Evolutionary conservation across 768 basidiomycete species (phyloP), one percentile per base, ranked within the genome.

Genomic region (Austroboletus eburneus): DNA sequence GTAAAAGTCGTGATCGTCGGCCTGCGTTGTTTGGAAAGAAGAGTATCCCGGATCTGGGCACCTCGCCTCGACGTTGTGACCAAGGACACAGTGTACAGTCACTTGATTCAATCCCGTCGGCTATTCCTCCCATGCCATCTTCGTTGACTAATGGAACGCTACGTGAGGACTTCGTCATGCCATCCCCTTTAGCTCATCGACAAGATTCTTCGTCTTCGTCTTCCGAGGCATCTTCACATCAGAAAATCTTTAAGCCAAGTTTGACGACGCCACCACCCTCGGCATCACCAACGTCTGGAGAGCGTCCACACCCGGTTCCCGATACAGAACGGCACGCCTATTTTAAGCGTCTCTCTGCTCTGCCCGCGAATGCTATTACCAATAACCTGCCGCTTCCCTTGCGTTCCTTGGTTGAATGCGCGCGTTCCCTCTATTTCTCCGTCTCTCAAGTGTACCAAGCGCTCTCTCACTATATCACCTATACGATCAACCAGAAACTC

Each of bases 381-480:
- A 79, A 77, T 54, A 74, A 81, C 17, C 77, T 96, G 9, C 89
- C 94, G 1, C 69, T 74, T 14, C 69, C 85, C 13, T 72, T 98
- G 8, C 68, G 82, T 18, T 73, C 73, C 33, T 73, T 95, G 35
- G 76, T 92, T 36, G 92, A 98, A 58, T 84, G 87, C n/a, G 84
- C 91, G 38, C 85, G 96, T 22, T 92, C 89, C 20, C 83, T 98
- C 46, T 76, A 97, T 32, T 98, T 96, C 62, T 87, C 91, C 3
- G 75, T 92, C 52, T 90, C 89, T 34, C 94, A 97, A 67, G 79
- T 97, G 35, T 87, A 95, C 61, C 83, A 92, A 55, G 83, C 90
- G 0, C 71, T 99, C 35, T 83, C 89, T 42, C 89, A 94, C 57
- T 95, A 93, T 66, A 84, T 85, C 29, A 75, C 85, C 18, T 87